Evolutionary conservation across 768 basidiomycete genomes (phyloP), one percentile per base, ranked within the genome.

Genomic region (Phaeolepiota aurea): DNA sequence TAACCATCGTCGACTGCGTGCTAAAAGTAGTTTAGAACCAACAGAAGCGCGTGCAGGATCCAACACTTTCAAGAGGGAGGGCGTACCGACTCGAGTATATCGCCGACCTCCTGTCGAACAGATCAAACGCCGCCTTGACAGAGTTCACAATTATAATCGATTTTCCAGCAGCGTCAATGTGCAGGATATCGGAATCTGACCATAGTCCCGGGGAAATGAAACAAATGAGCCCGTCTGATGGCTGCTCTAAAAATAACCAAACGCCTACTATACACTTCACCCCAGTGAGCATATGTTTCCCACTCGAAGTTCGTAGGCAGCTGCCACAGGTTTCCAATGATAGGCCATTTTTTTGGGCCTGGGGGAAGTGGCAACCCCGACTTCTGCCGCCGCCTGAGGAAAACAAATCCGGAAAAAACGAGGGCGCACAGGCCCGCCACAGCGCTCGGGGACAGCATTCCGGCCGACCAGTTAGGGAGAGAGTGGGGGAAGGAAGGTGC

Each of bases 281-380:
- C 43, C 55, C 53, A 54, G 21, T 43, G 36, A 15, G 47, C 49
- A 22, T 52, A 56, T 4, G 53, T 53, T 22, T 44, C 34, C 53
- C 55, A 56, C 33, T 54, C 53, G 18, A 43, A 44, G 5, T 22
- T 31, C 12, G 12, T 44, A 4, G 55, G 55, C 19, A 53, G 46
- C 20, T 54, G 48, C 20, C 48, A 40, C 3, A 49, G 21, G 34
- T 54, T 54, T 21, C 55, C 55, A 13, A 56, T 38, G 4, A 54
- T 20, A 1, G 55, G 55, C 22, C 52, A 43, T 5, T 49, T 43
- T 30, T 47, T 56, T 1, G 53, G 54, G 3, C 54, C 51, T 4
- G 54, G 54, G 3, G 54, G 54, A 5, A 50, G 42, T 10, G 55
- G 53, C 16, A 54, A 38, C 12, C 28, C 23, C 18, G 20, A 3